Evolutionary conservation across 2,329 filamentous ascomycete genomes (phyloP).

Genomic region (Penicillium sp.): DNA sequence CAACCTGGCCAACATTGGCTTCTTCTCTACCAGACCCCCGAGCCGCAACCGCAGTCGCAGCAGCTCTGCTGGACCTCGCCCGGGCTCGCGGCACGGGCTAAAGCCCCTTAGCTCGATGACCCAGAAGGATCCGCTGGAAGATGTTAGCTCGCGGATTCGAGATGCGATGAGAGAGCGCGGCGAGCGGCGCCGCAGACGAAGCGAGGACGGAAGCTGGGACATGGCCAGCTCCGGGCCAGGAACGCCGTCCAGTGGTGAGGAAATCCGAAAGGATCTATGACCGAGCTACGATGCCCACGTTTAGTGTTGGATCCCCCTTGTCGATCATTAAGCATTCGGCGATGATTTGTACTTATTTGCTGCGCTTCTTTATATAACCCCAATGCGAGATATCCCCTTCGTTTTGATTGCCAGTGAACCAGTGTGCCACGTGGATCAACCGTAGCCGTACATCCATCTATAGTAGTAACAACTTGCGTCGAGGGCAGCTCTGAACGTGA

Average conservation of each 20-base stretch:
- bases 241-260: conserved; percentile 37
- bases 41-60: conserved; percentile 74
- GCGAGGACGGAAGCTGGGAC: conserved; percentile 44
- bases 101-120: conserved; percentile 67
- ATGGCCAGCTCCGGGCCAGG: conserved; percentile 38
- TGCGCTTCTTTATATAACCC: conserved; percentile 15
- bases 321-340: neutral
- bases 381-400: conserved; percentile 22
- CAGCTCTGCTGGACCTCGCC: conserved; percentile 64
- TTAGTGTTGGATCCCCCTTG: neutral
- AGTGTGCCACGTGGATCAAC: neutral
- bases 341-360: conserved; percentile 14
- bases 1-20: conserved; percentile 80
- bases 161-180: conserved; percentile 81
- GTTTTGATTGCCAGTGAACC: conserved; percentile 4
- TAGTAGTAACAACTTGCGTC: neutral
- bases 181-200: conserved; percentile 56
- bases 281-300: conserved; percentile 3
- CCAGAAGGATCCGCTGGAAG: conserved; percentile 69
- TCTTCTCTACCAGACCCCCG: conserved; percentile 87
- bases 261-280: conserved; percentile 37
- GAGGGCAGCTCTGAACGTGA: conserved; percentile 1
- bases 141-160: conserved; percentile 79
- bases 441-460: neutral
- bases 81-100: conserved; percentile 64